These are phyloP conservation scores for Rostrohypoxylon terebratum DNA, from an alignment of 495 filamentous ascomycete genomes.

Conservation along the genomic window DNA sequence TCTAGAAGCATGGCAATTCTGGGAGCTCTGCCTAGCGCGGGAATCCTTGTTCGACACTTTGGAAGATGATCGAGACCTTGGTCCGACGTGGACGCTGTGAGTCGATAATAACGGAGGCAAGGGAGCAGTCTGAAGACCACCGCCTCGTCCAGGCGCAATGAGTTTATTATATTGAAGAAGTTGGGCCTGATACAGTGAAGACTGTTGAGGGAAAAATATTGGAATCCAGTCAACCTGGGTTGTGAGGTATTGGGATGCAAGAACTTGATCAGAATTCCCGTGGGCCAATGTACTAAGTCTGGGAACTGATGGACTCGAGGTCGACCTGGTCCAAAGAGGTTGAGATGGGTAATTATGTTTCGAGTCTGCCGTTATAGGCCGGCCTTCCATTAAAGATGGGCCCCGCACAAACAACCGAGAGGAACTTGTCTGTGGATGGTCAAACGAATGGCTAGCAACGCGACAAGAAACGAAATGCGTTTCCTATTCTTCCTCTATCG, in stretches of 20 bases:
- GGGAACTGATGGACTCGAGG: constrained; percentile 47
- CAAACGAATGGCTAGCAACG: constrained; percentile 43
- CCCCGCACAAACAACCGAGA: constrained; percentile 48
- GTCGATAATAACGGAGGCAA: constrained; percentile 60
- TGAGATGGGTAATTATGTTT: constrained; percentile 62
- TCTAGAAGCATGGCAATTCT: constrained; percentile 72
- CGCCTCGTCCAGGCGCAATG: constrained; percentile 62
- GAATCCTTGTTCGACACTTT: constrained; percentile 64
- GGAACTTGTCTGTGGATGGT: constrained; percentile 33
- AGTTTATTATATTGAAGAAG: constrained; percentile 67
- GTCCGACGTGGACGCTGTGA: constrained; percentile 60
- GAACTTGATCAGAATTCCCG: constrained; percentile 32
- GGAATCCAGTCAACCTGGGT: constrained; percentile 60
- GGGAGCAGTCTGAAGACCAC: constrained; percentile 60
- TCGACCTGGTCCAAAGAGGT: constrained; percentile 54
- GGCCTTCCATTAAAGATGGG: constrained; percentile 64
- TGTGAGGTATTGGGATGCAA: constrained; percentile 47
- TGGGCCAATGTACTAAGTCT: constrained; percentile 44
- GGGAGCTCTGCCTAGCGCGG: constrained; percentile 55
- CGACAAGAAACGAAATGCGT: constrained; percentile 18
- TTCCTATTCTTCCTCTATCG: constrained; percentile 3
- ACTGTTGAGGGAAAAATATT: constrained; percentile 63
- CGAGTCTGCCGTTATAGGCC: constrained; percentile 62
- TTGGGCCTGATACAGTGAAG: constrained; percentile 63
- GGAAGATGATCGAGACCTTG: constrained; percentile 63